These are phyloP conservation scores for Albifimbria verrucaria DNA, from an alignment of 2,329 filamentous ascomycete genomes.

Conservation along the genomic window DNA sequence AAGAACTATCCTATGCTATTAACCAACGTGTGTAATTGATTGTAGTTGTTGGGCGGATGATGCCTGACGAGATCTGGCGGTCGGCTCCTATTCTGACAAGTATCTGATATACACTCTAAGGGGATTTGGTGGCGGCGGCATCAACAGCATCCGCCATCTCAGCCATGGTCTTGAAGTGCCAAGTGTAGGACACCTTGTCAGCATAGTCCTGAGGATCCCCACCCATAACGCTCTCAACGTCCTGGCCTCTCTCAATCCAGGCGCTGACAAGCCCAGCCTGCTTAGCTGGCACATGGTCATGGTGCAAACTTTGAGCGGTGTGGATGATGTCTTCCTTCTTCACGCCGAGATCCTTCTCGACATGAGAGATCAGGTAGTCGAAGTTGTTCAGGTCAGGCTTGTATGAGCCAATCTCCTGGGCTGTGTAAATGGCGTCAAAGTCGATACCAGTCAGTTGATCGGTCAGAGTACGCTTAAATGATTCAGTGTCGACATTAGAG, in stretches of 20 bases:
- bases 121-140: slow-evolving; percentile 5
- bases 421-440: slow-evolving; percentile 65
- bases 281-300: slow-evolving; percentile 66
- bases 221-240: slow-evolving; percentile 21
- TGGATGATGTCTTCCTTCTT: slow-evolving; percentile 55
- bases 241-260: slow-evolving; percentile 61
- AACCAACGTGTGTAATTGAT: too few relatives aligned
- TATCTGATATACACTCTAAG: neutral
- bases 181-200: slow-evolving; percentile 33
- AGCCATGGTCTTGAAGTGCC: slow-evolving; percentile 55
- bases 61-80: too few relatives aligned
- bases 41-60: too few relatives aligned
- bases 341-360: slow-evolving; percentile 51
- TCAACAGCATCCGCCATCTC: slow-evolving; percentile 60
- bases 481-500: slow-evolving; percentile 53
- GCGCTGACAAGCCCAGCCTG: slow-evolving; percentile 56
- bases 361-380: slow-evolving; percentile 56
- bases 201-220: slow-evolving; percentile 27
- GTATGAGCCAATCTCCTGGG: slow-evolving; percentile 68
- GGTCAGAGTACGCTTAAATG: slow-evolving; percentile 20
- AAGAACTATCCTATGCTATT: too few relatives aligned
- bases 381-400: slow-evolving; percentile 67
- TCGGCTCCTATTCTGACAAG: too few relatives aligned
- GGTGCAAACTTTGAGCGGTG: slow-evolving; percentile 64
- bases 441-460: slow-evolving; percentile 41